Percentiles rank a stretch among this genome's conserved stretches.
phyloP scores from a whole-genome alignment of 306 rosid genomes.

The Vigna angularis region DNA sequence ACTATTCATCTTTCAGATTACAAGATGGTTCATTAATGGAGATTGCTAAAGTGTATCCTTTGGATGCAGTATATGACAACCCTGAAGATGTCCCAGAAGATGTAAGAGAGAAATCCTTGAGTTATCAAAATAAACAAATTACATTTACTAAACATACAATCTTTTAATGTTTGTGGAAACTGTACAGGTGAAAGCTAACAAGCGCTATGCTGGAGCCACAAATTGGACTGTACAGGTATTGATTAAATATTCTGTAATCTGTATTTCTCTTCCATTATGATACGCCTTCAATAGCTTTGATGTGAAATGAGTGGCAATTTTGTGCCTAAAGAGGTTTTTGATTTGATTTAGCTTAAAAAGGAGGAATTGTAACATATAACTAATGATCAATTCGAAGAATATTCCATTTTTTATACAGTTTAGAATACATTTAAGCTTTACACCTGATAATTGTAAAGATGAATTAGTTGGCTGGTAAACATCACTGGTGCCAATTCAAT shows the following conservation, averaged over 20 bases:
- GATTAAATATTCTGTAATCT: constrained; percentile 20
- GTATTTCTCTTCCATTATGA: neutral
- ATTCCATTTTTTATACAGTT: neutral
- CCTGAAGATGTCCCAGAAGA: constrained; percentile 96
- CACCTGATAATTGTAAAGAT: neutral
- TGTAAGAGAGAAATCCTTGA: constrained; percentile 53
- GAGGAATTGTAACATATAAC: neutral
- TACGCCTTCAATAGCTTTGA: constrained; percentile 11
- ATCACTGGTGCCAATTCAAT: constrained; percentile 6
- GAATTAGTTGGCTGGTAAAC: neutral
- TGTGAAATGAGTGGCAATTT: no score
- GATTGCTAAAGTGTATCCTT: constrained; percentile 88
- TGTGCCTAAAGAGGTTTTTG: no score
- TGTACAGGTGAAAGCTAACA: constrained; percentile 77
- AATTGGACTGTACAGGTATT: constrained; percentile 93
- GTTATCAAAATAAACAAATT: neutral
- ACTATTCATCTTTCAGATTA: constrained; percentile 62
- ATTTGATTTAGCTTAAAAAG: neutral
- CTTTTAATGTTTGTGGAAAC: constrained; percentile 20
- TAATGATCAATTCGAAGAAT: neutral
- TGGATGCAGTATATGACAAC: constrained; percentile 92
- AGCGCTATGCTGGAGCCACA: constrained; percentile 93
- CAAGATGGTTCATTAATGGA: constrained; percentile 92
- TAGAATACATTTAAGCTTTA: neutral
- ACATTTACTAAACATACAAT: neutral